phyloP scores from a whole-genome alignment of 345 rosid species.

The Eucalyptus guilfoylei region DNA sequence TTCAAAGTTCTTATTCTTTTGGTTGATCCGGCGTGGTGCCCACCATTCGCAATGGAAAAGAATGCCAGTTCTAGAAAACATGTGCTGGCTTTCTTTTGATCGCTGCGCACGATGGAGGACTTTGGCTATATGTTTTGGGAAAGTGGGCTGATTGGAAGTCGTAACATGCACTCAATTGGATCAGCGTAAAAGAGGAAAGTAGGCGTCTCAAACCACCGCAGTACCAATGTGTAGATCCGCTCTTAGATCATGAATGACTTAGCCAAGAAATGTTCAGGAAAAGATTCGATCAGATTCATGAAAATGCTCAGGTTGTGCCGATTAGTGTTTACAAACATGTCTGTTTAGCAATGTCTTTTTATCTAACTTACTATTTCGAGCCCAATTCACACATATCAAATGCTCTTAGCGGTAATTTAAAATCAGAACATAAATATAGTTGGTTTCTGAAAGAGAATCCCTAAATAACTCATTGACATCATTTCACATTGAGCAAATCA shows the following conservation, averaged over 20 bases:
- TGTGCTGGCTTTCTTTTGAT: too few relatives aligned
- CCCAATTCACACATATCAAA: background rate
- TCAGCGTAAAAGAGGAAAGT: background rate
- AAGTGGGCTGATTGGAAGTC: too few relatives aligned
- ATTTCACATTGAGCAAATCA: background rate
- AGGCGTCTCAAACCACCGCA: background rate
- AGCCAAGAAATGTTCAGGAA: background rate
- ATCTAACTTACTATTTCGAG: too few relatives aligned
- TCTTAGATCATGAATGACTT: background rate
- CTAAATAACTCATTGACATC: background rate
- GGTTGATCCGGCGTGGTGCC: too few relatives aligned
- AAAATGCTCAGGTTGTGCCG: background rate
- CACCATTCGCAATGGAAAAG: too few relatives aligned
- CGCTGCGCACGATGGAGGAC: too few relatives aligned
- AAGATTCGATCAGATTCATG: background rate
- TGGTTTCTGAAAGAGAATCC: background rate
- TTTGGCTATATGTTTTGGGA: too few relatives aligned
- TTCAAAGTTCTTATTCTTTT: too few relatives aligned
- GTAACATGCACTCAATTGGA: too few relatives aligned
- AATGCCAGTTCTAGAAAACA: too few relatives aligned
- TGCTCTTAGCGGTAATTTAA: background rate
- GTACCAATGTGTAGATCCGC: background rate
- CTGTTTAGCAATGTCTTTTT: background rate
- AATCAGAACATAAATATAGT: background rate
- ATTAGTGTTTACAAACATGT: background rate